These are phyloP conservation scores for Phytophthora fragariae DNA, from an alignment of 352 stramenopile species.

Conservation along the genomic window DNA sequence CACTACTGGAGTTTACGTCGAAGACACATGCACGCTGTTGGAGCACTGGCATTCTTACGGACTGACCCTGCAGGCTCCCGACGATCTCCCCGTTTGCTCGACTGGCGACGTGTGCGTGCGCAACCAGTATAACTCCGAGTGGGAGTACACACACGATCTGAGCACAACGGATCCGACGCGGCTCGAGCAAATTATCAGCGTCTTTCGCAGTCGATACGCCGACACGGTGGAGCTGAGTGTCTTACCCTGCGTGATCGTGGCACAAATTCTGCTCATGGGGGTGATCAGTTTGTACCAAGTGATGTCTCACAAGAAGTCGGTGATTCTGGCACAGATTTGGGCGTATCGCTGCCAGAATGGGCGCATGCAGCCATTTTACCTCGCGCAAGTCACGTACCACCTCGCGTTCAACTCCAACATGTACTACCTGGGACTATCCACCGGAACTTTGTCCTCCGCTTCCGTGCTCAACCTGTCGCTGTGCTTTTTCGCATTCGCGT, in stretches of 20 bases:
- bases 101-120: slow-evolving; percentile 34
- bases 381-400: slow-evolving; percentile 40
- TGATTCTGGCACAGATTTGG: slow-evolving; percentile 33
- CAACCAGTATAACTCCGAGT: slow-evolving; percentile 32
- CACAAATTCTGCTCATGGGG: slow-evolving; percentile 37
- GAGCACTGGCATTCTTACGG: slow-evolving; percentile 32
- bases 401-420: slow-evolving; percentile 38
- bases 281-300: slow-evolving; percentile 38
- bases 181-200: slow-evolving; percentile 34
- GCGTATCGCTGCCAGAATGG: slow-evolving; percentile 39
- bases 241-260: slow-evolving; percentile 20
- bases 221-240: slow-evolving; percentile 31
- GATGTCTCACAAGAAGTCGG: slow-evolving; percentile 32
- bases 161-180: slow-evolving; percentile 4
- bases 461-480: slow-evolving; percentile 33
- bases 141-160: slow-evolving; percentile 27
- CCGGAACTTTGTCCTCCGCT: slow-evolving; percentile 22
- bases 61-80: slow-evolving; percentile 25
- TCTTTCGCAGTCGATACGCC: slow-evolving; percentile 37
- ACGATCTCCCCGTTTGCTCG: slow-evolving; percentile 34
- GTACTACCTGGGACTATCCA: slow-evolving; percentile 36
- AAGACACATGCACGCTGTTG: slow-evolving; percentile 28
- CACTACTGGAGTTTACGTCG: slow-evolving; percentile 36
- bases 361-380: slow-evolving; percentile 37
- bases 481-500: slow-evolving; percentile 32